Evolutionary conservation across 352 stramenopile species (phyloP), one percentile per base, ranked within the genome.

Genomic region (Pythium rishiriense): DNA sequence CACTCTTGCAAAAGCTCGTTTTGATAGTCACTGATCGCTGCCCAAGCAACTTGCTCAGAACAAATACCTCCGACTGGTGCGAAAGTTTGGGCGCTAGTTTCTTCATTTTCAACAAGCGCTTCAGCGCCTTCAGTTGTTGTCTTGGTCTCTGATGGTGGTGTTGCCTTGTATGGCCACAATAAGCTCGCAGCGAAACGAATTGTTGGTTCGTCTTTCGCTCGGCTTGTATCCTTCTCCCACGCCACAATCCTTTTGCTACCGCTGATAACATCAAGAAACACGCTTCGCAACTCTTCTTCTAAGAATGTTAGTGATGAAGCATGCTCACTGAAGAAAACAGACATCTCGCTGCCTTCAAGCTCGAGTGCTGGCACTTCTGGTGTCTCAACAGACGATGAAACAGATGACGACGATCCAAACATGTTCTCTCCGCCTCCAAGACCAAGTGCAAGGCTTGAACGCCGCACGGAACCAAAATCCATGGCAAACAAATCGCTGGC

Each of bases 41-140:
- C 83, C 85, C 85, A 94, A 1, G 62, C 79, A 21, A 96, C 74
- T 75, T 93, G 85, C 54, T 93, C 85, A 3, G 87, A 93, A 71
- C 73, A 90, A 68, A 94, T 75, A 1, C 85, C 83, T 35, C 52
- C 55, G 1, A 41, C n/a, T n/a, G n/a, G 24, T 2, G 52, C 35
- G 3, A 35, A 3, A 21, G 19, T 26, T 15, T 41, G 24, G 22
- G 24, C 25, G 26, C 26, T 57, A 28, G 26, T 35, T 22, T 25
- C 41, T 4, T 37, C n/a, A 11, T 52, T 17, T 4, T 58, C 21
- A 31, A 22, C 25, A 15, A 19, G 19, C 5, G n/a, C 9, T 45
- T 33, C 25, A 6, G n/a, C 21, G 17, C 14, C 54, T 43, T 52
- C 54, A 22, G 9, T n/a, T 35, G 21, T 5, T 24, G 50, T 21